Base-by-base conservation (phyloP, 768 basidiomycete genomes). In the Tulasnella sp. region DNA sequence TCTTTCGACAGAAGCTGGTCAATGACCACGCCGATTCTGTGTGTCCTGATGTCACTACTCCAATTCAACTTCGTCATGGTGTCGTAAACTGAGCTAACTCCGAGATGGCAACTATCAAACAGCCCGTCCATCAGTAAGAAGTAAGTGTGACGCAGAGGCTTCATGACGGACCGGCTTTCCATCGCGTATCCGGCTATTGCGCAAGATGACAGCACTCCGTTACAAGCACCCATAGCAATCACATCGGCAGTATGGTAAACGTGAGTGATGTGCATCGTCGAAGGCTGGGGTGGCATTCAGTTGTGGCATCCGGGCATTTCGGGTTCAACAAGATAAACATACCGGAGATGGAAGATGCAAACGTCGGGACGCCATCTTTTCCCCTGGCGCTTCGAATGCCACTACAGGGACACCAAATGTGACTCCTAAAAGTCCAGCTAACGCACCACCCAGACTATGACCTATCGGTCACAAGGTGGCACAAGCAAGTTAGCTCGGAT, bases 221-320 rank as follows among this genome's bases (percentile, higher is more conserved):
- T 96, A 82, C 94, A 96, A 0, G 87, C 87, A 0, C 93, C 94
- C 90, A 93, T 93, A 3, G 97, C 89, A 48, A 98, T 93, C 0
- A 96, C 96, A 86, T 99, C 97, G n/a, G 92, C 96, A 0, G 93
- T 98, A 82, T 98, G 92, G 82, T 93, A 97, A 7, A 98, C 87
- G 82, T 98, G 95, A 13, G 79, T 80, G 40, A 80, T 61, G 51
- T 80, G 79, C 42, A 37, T 48, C 3, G 42, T 73, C 16, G 77
- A 73, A 26, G 79, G 79, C 79, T 79, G 9, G 11, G 69, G 77
- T 61, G 23, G 51, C 51, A n/a, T 55, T 75, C 46, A 37, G n/a
- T 23, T 46, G 44, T 42, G 39, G 32, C 61, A 67, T 67, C 61
- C 37, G 44, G 44, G 71, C 16, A 42, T 37, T 13, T 75, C 35